These are phyloP conservation scores for Lodderomyces oxycetoniae DNA, from an alignment of 1,139 yeast genomes.

Conservation along the genomic window DNA sequence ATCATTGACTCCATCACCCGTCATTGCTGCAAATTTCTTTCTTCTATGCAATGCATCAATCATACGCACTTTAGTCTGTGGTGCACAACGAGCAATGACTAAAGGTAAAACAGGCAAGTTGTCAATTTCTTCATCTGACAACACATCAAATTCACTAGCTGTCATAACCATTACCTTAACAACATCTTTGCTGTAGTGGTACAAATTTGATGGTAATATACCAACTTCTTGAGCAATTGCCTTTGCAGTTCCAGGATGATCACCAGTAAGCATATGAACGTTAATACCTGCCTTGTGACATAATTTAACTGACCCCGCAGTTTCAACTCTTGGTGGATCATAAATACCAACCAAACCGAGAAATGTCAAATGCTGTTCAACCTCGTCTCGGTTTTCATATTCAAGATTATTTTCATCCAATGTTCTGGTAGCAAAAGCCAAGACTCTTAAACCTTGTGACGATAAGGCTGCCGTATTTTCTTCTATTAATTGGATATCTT, in stretches of 20 bases:
- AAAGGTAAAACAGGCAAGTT: constrained; percentile 65
- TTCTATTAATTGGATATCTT: constrained; percentile 42
- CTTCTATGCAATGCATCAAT: constrained; percentile 78
- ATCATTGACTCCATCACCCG: constrained; percentile 86
- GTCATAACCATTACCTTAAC: constrained; percentile 71
- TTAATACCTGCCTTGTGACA: constrained; percentile 77
- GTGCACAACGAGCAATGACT: constrained; percentile 83
- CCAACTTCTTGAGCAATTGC: constrained; percentile 88
- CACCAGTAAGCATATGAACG: constrained; percentile 85
- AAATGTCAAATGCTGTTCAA: constrained; percentile 56
- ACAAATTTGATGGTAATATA: constrained; percentile 65
- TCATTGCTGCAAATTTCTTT: constrained; percentile 71
- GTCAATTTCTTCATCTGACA: constrained; percentile 62
- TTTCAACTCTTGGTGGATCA: constrained; percentile 77
- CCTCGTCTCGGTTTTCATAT: constrained; percentile 38
- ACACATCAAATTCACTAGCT: constrained; percentile 65
- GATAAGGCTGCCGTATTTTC: constrained; percentile 60
- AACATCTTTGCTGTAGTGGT: constrained; percentile 58
- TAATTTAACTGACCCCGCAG: constrained; percentile 59
- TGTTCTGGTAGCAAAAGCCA: constrained; percentile 58
- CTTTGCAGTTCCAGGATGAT: constrained; percentile 76
- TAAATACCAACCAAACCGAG: constrained; percentile 75
- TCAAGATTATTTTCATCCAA: constrained; percentile 16
- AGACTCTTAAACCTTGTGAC: constrained; percentile 66
- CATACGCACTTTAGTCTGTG: constrained; percentile 80